Evolutionary conservation across 2,329 filamentous ascomycete species (phyloP).

Genomic region (Fragosphaeria purpurea): DNA sequence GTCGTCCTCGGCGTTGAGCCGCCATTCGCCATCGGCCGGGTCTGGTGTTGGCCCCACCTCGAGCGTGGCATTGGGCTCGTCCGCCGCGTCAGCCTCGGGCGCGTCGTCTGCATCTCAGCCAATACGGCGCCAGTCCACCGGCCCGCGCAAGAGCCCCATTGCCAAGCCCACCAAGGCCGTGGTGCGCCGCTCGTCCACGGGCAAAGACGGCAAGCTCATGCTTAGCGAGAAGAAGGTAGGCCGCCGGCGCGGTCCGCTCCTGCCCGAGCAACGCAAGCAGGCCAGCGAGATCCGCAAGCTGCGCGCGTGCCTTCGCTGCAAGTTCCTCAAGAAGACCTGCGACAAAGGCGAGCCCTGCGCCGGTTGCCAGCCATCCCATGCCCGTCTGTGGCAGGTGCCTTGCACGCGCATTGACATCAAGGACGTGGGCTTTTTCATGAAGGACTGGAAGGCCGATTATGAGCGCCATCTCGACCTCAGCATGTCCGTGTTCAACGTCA

Average conservation of each 20-base stretch:
- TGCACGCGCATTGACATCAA: constrained; percentile 98
- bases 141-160: constrained; percentile 64
- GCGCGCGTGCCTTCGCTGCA: constrained; percentile 86
- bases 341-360: constrained; percentile 95
- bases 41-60: constrained; percentile 39
- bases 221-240: constrained; percentile 80
- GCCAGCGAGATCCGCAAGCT: constrained; percentile 95
- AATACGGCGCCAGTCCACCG: constrained; percentile 50
- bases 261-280: constrained; percentile 90
- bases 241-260: constrained; percentile 76
- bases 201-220: constrained; percentile 63
- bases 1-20: constrained; percentile 26
- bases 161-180: constrained; percentile 77
- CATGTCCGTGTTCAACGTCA: constrained; percentile 90
- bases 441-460: constrained; percentile 97
- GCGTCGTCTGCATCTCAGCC: constrained; percentile 46
- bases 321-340: constrained; percentile 98
- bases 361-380: constrained; percentile 91
- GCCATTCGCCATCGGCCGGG: constrained; percentile 51
- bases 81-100: constrained; percentile 34
- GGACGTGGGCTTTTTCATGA: constrained; percentile 97
- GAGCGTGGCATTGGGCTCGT: neutral
- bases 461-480: constrained; percentile 80
- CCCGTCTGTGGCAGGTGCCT: constrained; percentile 91
- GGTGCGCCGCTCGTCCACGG: constrained; percentile 64